Evolutionary conservation across 352 stramenopile genomes (phyloP).

Genomic region (Lagenidium giganteum): DNA sequence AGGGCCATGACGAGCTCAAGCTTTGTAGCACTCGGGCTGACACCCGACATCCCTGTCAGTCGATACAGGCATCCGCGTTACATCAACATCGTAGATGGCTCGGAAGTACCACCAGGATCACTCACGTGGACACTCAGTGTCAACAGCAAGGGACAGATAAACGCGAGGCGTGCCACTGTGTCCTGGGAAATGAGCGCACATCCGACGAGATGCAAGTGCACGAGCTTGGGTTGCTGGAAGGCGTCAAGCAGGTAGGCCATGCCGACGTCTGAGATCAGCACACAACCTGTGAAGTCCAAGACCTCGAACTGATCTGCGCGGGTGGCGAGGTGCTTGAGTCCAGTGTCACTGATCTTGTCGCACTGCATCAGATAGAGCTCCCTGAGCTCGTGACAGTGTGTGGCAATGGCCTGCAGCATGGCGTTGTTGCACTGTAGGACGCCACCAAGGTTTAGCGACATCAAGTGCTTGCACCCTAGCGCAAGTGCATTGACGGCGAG

Average conservation of each 20-base stretch:
- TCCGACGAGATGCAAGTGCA: conserved; percentile 49
- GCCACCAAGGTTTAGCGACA: conserved; percentile 45
- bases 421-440: conserved; percentile 56
- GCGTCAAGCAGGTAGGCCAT: conserved; percentile 45
- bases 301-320: conserved; percentile 57
- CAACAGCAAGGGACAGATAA: conserved; percentile 59
- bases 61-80: background rate
- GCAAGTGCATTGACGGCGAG: conserved; percentile 57
- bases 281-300: conserved; percentile 54
- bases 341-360: conserved; percentile 52
- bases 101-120: background rate
- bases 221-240: conserved; percentile 44
- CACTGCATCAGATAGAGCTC: conserved; percentile 62
- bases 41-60: conserved; percentile 41
- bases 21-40: conserved; percentile 54
- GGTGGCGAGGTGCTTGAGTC: conserved; percentile 38
- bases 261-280: conserved; percentile 43
- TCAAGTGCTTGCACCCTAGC: conserved; percentile 38
- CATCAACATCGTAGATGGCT: background rate
- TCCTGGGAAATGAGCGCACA: conserved; percentile 66
- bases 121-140: conserved; percentile 51
- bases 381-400: conserved; percentile 22
- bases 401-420: conserved; percentile 42
- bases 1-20: conserved; percentile 61
- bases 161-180: conserved; percentile 46